phyloP scores from a whole-genome alignment of 257 asterid genomes.

The Salvia hispanica region DNA sequence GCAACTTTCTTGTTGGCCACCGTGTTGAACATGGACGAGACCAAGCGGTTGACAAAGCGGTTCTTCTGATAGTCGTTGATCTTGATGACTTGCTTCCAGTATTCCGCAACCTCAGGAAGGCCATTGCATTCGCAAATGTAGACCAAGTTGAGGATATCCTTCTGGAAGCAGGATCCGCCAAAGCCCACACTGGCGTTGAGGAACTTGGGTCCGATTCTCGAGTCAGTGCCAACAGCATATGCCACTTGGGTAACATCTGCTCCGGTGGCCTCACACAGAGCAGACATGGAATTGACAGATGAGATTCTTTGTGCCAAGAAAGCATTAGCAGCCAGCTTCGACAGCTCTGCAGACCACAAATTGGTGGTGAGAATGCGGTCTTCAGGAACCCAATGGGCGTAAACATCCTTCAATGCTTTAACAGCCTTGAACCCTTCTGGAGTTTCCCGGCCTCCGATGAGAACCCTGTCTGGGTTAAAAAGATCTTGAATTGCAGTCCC shows the following conservation, averaged over 20 bases:
- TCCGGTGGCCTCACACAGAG: slow-evolving; percentile 73
- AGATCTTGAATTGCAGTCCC: slow-evolving; percentile 85
- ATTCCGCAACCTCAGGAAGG: neutral
- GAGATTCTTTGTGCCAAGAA: slow-evolving; percentile 95
- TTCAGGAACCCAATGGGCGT: slow-evolving; percentile 89
- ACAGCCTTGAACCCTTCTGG: slow-evolving; percentile 79
- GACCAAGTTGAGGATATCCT: slow-evolving; percentile 67
- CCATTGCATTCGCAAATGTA: slow-evolving; percentile 53
- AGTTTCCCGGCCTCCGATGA: slow-evolving; percentile 89
- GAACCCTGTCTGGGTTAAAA: slow-evolving; percentile 57
- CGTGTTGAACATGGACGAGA: slow-evolving; percentile 73
- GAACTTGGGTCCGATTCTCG: slow-evolving; percentile 70
- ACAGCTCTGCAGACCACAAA: slow-evolving; percentile 92
- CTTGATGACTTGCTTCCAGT: neutral
- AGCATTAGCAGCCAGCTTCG: slow-evolving; percentile 90
- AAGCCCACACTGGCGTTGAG: slow-evolving; percentile 70
- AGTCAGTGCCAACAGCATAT: slow-evolving; percentile 62
- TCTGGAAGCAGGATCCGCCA: slow-evolving; percentile 77
- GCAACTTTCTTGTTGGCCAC: slow-evolving; percentile 72
- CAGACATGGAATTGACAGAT: slow-evolving; percentile 81
- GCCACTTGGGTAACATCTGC: slow-evolving; percentile 66
- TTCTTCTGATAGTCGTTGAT: slow-evolving; percentile 27
- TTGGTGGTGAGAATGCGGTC: slow-evolving; percentile 69
- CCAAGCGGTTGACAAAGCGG: slow-evolving; percentile 70
- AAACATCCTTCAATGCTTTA: slow-evolving; percentile 62